Conservation (phyloP, 192 early-diverging fungal genomes). For the Backusella psychrophila region DNA sequence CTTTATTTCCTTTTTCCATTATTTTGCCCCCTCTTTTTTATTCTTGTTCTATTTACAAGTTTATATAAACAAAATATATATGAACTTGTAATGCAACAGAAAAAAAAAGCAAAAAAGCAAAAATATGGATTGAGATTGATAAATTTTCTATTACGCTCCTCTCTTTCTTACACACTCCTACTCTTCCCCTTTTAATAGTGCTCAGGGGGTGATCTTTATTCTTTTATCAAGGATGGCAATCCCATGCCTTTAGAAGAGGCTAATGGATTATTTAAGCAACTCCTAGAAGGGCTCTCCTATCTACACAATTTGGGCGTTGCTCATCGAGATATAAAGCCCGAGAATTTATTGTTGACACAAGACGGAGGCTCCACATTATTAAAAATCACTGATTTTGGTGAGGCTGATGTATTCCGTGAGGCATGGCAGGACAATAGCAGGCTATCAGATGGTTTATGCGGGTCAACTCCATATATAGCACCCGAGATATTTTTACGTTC, state of each 20-base stretch:
- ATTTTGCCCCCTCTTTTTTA: not conserved
- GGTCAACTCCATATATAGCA: conserved; percentile 94
- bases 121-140: not conserved
- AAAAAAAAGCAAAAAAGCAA: not conserved
- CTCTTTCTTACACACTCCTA: conserved; percentile 5
- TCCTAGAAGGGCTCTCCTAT: conserved; percentile 82
- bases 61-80: not conserved
- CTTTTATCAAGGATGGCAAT: conserved; percentile 67
- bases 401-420: conserved; percentile 88
- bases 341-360: conserved; percentile 86
- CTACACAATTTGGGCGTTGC: conserved; percentile 93
- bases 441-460: conserved; percentile 84
- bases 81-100: not conserved
- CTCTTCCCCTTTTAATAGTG: conserved; percentile 64
- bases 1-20: not conserved
- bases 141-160: not conserved
- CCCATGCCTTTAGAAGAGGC: conserved; percentile 77
- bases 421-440: conserved; percentile 42
- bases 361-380: conserved; percentile 69
- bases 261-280: conserved; percentile 93
- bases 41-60: not conserved
- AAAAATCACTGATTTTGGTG: conserved; percentile 98
- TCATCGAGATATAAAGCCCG: conserved; percentile 81
- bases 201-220: conserved; percentile 87
- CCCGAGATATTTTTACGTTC: conserved; percentile 71